Percentiles rank a stretch among this genome's conserved stretches.
Conservation (phyloP, 2,329 filamentous ascomycete genomes). For the Pseudofabraea citricarpa region DNA sequence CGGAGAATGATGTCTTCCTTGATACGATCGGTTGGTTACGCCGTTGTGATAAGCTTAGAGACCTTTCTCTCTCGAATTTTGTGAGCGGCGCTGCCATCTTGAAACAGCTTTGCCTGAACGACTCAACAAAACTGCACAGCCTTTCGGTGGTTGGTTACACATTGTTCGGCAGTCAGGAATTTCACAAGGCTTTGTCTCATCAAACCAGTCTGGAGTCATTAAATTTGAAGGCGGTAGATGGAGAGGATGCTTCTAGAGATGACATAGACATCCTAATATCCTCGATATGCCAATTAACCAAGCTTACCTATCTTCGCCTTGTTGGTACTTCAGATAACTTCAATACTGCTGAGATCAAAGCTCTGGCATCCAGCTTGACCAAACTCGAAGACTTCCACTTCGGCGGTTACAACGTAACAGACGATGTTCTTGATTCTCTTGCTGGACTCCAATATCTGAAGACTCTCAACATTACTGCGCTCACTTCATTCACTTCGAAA, state of each 20-base stretch:
- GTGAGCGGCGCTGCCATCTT: slow-evolving; percentile 47
- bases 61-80: slow-evolving; percentile 46
- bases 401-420: slow-evolving; percentile 47
- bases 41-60: slow-evolving; percentile 44
- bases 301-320: slow-evolving; percentile 49
- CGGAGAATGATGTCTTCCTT: slow-evolving; percentile 46
- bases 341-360: slow-evolving; percentile 41
- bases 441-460: slow-evolving; percentile 43
- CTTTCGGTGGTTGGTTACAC: slow-evolving; percentile 45
- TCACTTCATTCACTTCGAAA: slow-evolving; percentile 48
- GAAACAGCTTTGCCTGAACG: slow-evolving; percentile 40
- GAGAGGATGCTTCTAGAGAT: slow-evolving; percentile 39
- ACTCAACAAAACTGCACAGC: slow-evolving; percentile 39
- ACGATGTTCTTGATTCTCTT: slow-evolving; percentile 40
- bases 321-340: slow-evolving; percentile 47
- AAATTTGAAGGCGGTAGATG: slow-evolving; percentile 40
- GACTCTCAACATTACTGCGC: slow-evolving; percentile 46
- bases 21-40: slow-evolving; percentile 50
- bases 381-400: slow-evolving; percentile 52
- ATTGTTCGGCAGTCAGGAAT: slow-evolving; percentile 41
- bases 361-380: slow-evolving; percentile 34
- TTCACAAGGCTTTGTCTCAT: slow-evolving; percentile 46
- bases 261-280: slow-evolving; percentile 43
- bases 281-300: slow-evolving; percentile 44
- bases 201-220: slow-evolving; percentile 43